These are phyloP conservation scores for Lecanicillium sp. DNA, from an alignment of 2,329 filamentous ascomycete species.

Conservation along the genomic window DNA sequence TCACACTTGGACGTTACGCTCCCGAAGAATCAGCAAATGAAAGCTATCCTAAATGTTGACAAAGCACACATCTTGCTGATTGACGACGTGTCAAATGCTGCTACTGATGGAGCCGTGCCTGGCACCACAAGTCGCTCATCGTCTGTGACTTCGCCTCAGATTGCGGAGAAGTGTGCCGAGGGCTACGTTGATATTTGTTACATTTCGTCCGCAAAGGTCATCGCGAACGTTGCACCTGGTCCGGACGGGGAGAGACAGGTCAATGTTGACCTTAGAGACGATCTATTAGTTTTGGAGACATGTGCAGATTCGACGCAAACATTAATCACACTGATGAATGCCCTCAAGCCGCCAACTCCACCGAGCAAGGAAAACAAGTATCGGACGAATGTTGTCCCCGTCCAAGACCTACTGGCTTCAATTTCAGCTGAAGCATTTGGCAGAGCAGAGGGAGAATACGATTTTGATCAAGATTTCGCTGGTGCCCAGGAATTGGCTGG, in stretches of 20 bases:
- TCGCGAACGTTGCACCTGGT: slow-evolving; percentile 49
- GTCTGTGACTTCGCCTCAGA: slow-evolving; percentile 37
- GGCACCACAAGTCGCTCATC: slow-evolving; percentile 18
- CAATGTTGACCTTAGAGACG: slow-evolving; percentile 74
- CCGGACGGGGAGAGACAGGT: slow-evolving; percentile 54
- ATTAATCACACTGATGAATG: slow-evolving; percentile 69
- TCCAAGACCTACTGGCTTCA: slow-evolving; percentile 82
- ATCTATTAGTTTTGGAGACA: slow-evolving; percentile 83
- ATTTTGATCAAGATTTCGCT: slow-evolving; percentile 55
- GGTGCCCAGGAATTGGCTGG: slow-evolving; percentile 41
- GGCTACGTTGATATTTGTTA: slow-evolving; percentile 85
- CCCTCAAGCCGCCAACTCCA: slow-evolving; percentile 72
- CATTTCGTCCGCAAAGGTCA: slow-evolving; percentile 70
- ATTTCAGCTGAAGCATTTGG: slow-evolving; percentile 81
- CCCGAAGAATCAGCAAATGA: slow-evolving; percentile 55
- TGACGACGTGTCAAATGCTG: slow-evolving; percentile 52
- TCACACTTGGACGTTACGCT: slow-evolving; percentile 62
- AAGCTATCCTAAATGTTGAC: slow-evolving; percentile 58
- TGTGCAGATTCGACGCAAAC: slow-evolving; percentile 97
- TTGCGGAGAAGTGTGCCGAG: slow-evolving; percentile 48
- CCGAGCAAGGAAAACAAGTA: slow-evolving; percentile 81
- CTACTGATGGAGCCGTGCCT: slow-evolving; percentile 9
- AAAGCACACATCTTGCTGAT: slow-evolving; percentile 79
- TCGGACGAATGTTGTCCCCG: slow-evolving; percentile 74
- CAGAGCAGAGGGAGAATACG: slow-evolving; percentile 50